Conservation (phyloP, 1,139 yeast species). For the Yamadazyma membranifaciens region DNA sequence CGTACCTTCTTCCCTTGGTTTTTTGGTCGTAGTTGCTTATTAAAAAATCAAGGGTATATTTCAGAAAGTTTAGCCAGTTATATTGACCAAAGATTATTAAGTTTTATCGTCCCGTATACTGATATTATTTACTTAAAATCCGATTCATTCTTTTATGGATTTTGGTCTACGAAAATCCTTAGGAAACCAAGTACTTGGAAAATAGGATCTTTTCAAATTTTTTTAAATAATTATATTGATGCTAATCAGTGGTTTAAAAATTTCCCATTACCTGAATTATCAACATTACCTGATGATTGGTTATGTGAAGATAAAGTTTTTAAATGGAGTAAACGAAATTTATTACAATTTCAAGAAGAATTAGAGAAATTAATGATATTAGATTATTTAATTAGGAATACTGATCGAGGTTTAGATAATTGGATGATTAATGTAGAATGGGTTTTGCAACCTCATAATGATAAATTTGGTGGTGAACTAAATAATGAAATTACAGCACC, state of each 20-base stretch:
- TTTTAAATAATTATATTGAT: constrained; percentile 56
- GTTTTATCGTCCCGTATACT: constrained; percentile 66
- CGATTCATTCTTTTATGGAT: constrained; percentile 53
- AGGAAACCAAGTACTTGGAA: constrained; percentile 31
- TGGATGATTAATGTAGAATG: constrained; percentile 72
- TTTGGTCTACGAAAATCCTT: constrained; percentile 36
- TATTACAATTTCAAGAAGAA: constrained; percentile 58
- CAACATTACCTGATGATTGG: constrained; percentile 20
- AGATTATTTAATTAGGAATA: constrained; percentile 72
- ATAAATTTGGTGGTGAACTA: too few species aligned
- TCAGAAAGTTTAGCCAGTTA: constrained; percentile 73
- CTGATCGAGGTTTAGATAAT: constrained; percentile 73
- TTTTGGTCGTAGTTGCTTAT: constrained; percentile 71
- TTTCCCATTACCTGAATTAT: constrained; percentile 54
- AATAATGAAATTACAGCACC: neutral
- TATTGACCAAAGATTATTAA: constrained; percentile 57
- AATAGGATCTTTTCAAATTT: constrained; percentile 68
- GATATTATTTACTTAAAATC: constrained; percentile 57
- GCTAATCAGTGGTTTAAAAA: constrained; percentile 59
- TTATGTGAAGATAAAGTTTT: constrained; percentile 23
- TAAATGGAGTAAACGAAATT: constrained; percentile 52
- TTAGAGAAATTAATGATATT: constrained; percentile 68
- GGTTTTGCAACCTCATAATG: constrained; percentile 16
- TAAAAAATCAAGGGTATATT: constrained; percentile 71
- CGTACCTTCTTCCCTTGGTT: constrained; percentile 74